Base-by-base conservation (phyloP, 176 grass and related monocot species). In the Cenchrus americanus region DNA sequence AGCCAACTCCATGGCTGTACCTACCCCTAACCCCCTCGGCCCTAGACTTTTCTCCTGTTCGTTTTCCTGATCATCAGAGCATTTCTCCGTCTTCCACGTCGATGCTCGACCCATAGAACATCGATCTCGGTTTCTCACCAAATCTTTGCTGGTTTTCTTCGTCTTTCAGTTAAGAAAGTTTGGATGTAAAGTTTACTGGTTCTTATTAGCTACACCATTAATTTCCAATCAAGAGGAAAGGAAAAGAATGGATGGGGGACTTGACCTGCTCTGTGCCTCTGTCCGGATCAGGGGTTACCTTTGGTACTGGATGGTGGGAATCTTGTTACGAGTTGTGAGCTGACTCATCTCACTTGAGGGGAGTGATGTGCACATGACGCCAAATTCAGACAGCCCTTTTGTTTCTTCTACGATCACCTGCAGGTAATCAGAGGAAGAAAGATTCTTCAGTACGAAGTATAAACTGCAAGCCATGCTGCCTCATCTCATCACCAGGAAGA, bases 161-260 rank as follows among this genome's bases (percentile, higher is more conserved):
- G 62, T 55, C 80, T 79, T 83, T 34, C 80, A 75, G 84, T 73
- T 79, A 83, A 61, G 80, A 62, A 90, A 90, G 80, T 74, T 40
- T 2, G 44, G 71, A 24, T 30, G 41, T 1, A 59, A 73, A 67
- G 69, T 5, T 61, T 30, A 5, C 10, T 14, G 22, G 37, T 62
- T 83, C 55, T 54, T 82, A 37, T 54, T 82, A 37, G 48, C 47
- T 14, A 17, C 11, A 4, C 30, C 50, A 59, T 44, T 71, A 70
- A 37, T 37, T 8, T 44, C 22, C 58, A 61, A 61, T 23, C 58
- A 3, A 19, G 2, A 43, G 46, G 23, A 14, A 66, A 53, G 7
- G 17, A 48, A 8, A 63, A 0, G 8, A 3, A 64, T 52, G 17
- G 60, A 75, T 61, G 51, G 75, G 30, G 10, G n/a, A 24, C n/a